phyloP scores from a whole-genome alignment of 139 green algal species.

The Picocystis salinarum region DNA sequence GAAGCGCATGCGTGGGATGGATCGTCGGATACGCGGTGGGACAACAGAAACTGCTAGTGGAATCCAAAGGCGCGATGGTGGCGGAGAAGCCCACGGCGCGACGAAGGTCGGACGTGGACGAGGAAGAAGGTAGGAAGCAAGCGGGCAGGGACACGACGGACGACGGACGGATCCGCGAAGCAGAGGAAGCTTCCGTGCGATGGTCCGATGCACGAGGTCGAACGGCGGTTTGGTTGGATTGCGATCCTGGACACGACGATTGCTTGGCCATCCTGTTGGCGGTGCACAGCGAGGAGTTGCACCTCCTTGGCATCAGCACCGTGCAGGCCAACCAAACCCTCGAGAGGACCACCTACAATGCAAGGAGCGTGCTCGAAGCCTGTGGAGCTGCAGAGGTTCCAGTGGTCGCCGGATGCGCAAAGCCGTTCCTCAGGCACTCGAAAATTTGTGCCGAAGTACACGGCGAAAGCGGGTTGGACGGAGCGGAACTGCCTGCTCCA shows the following conservation, averaged over 20 bases:
- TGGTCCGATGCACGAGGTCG: too few relatives aligned
- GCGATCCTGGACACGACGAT: constrained; percentile 84
- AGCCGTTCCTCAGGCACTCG: constrained; percentile 43
- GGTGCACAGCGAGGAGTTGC: constrained; percentile 9
- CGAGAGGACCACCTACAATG: constrained; percentile 66
- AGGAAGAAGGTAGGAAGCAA: too few relatives aligned
- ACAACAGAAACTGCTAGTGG: too few relatives aligned
- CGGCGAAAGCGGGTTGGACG: constrained; percentile 51
- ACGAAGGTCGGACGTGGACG: too few relatives aligned
- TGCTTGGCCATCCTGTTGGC: constrained; percentile 76
- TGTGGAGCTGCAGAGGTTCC: constrained; percentile 19
- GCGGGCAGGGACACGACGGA: too few relatives aligned
- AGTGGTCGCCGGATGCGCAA: constrained; percentile 47
- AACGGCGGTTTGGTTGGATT: constrained; percentile 76
- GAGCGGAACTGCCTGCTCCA: background rate
- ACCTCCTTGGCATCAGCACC: constrained; percentile 68
- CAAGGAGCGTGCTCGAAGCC: constrained; percentile 42
- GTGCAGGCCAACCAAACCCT: constrained; percentile 67
- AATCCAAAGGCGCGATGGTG: too few relatives aligned
- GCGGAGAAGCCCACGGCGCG: too few relatives aligned
- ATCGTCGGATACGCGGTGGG: too few relatives aligned
- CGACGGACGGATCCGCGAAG: too few relatives aligned
- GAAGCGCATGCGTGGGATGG: too few relatives aligned
- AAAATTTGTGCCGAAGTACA: constrained; percentile 79
- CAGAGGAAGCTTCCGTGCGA: too few relatives aligned